These are phyloP conservation scores for Zalaria sp. DNA, from an alignment of 2,329 filamentous ascomycete species.

Conservation along the genomic window DNA sequence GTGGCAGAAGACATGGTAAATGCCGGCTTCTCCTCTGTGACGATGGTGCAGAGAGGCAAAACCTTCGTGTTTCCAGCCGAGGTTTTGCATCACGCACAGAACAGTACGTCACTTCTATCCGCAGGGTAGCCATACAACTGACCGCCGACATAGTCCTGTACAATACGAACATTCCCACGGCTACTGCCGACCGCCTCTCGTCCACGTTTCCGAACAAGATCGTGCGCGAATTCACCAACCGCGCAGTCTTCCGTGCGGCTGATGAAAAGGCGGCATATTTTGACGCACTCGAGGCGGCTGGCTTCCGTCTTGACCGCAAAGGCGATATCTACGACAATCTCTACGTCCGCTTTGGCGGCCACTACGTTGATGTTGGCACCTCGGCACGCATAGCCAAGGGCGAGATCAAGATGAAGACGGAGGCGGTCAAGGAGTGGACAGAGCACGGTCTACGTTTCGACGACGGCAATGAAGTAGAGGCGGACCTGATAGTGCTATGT, in stretches of 20 bases:
- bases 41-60: constrained; percentile 30
- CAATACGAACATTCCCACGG: constrained; percentile 7
- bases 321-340: constrained; percentile 23
- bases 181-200: constrained; percentile 10
- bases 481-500: constrained; percentile 32
- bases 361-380: constrained; percentile 34
- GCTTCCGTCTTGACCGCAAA: constrained; percentile 27
- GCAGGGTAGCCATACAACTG: no score
- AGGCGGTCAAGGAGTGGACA: constrained; percentile 21
- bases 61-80: constrained; percentile 25
- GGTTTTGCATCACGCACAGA: constrained; percentile 9
- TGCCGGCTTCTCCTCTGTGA: constrained; percentile 26
- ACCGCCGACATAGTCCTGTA: constrained; percentile 6
- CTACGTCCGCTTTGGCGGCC: constrained; percentile 29
- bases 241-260: constrained; percentile 13
- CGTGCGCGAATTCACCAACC: constrained; percentile 17
- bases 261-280: constrained; percentile 22
- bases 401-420: constrained; percentile 30
- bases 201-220: constrained; percentile 16
- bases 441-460: constrained; percentile 27
- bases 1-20: constrained; percentile 33
- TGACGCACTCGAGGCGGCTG: constrained; percentile 25
- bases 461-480: constrained; percentile 27
- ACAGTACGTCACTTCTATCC: constrained; percentile 1
- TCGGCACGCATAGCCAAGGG: constrained; percentile 27